Percentiles rank a stretch among this genome's conserved stretches.
Conservation (phyloP, 768 basidiomycete species). For the Dioszegia crocea region DNA sequence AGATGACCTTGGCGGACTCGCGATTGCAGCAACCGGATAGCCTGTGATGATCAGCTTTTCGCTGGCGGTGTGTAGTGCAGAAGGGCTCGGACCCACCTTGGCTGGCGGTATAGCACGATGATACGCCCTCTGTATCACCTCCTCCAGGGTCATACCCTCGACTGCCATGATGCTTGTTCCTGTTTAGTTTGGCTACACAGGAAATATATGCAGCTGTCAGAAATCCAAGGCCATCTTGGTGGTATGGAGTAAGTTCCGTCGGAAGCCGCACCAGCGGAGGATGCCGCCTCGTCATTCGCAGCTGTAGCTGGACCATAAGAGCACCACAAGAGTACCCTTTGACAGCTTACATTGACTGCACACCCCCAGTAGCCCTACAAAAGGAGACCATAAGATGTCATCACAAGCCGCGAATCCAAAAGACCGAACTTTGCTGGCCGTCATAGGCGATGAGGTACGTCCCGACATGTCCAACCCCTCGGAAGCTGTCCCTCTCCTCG, state of each 20-base stretch:
- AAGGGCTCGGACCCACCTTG: slow-evolving; percentile 15
- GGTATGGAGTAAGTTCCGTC: neutral
- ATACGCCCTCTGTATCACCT: slow-evolving; percentile 19
- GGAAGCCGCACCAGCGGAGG: neutral
- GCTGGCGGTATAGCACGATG: slow-evolving; percentile 19
- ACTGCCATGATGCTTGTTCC: slow-evolving; percentile 10
- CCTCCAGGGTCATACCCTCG: slow-evolving; percentile 7
- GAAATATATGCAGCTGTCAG: too few relatives aligned
- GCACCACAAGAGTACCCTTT: too few relatives aligned
- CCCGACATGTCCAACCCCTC: neutral
- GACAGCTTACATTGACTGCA: too few relatives aligned
- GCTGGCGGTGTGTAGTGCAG: too few relatives aligned
- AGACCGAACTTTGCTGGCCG: slow-evolving; percentile 79
- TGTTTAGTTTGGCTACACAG: too few relatives aligned
- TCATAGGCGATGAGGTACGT: slow-evolving; percentile 91
- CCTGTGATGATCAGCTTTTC: slow-evolving; percentile 8
- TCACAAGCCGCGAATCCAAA: slow-evolving; percentile 33
- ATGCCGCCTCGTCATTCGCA: slow-evolving; percentile 1
- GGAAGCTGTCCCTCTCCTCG: too few relatives aligned
- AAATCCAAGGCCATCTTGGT: too few relatives aligned
- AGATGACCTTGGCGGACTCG: neutral
- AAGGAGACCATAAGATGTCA: neutral
- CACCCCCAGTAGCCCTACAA: too few relatives aligned
- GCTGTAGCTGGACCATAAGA: too few relatives aligned
- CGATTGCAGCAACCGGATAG: slow-evolving; percentile 12